Conservation (phyloP, 108 stramenopile genomes). For the Parietichytrium sp. region DNA sequence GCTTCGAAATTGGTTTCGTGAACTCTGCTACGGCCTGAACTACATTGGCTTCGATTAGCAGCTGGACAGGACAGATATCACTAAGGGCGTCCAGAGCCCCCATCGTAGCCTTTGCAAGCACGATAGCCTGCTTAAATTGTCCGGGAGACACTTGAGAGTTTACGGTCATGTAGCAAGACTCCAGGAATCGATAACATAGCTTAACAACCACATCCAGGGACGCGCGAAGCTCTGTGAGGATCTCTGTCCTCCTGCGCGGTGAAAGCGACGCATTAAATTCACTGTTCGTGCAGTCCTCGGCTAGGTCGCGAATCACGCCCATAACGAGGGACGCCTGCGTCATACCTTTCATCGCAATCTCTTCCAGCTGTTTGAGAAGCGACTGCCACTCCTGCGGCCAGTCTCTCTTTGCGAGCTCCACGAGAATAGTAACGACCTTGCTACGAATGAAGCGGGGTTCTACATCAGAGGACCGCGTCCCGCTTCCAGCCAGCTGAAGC, state of each 20-base stretch:
- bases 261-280: slow-evolving; percentile 24
- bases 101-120: slow-evolving; percentile 1
- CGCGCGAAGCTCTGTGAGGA: background rate
- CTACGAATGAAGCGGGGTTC: background rate
- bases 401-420: slow-evolving; percentile 1
- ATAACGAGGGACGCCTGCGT: background rate
- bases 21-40: slow-evolving; percentile 1
- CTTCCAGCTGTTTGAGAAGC: background rate
- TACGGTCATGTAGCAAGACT: background rate
- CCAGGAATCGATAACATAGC: background rate
- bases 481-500: background rate
- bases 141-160: background rate
- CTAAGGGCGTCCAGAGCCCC: background rate
- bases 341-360: background rate
- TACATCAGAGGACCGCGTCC: slow-evolving; percentile 12
- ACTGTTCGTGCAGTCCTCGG: slow-evolving; percentile 28
- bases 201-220: background rate
- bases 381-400: slow-evolving; percentile 17
- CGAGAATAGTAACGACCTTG: background rate
- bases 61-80: background rate
- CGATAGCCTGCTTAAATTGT: background rate
- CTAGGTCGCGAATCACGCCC: background rate
- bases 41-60: background rate
- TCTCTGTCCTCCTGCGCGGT: background rate
- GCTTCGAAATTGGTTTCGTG: background rate